Evolutionary conservation across 1,139 yeast species (phyloP).

Genomic region (Suzukiozyma palmioleophila): DNA sequence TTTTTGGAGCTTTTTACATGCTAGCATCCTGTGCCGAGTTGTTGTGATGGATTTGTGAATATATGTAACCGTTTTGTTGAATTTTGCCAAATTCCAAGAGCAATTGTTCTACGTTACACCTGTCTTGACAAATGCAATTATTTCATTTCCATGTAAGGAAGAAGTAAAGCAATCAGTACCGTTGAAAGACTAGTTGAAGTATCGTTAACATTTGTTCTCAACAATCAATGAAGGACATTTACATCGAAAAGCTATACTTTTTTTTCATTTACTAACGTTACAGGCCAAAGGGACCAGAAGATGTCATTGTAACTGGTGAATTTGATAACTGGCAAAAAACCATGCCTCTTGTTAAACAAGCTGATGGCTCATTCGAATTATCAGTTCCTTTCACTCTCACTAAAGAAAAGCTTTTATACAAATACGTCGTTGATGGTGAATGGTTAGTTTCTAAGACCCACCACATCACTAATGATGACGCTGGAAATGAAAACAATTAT

Average conservation of each 20-base stretch:
- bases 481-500: conserved; percentile 61
- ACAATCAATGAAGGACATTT: not conserved
- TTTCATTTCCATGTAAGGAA: not conserved
- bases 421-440: conserved; percentile 71
- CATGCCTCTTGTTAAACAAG: conserved; percentile 53
- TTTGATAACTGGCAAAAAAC: conserved; percentile 72
- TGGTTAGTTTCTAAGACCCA: conserved; percentile 54
- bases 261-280: conserved; percentile 7
- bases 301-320: conserved; percentile 71
- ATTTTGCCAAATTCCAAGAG: too few relatives aligned
- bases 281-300: conserved; percentile 75
- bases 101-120: too few relatives aligned
- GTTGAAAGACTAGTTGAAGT: too few relatives aligned
- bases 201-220: not conserved
- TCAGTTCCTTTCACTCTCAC: conserved; percentile 49
- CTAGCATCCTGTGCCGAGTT: too few relatives aligned
- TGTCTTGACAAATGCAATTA: too few relatives aligned
- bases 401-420: conserved; percentile 48
- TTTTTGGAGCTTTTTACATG: too few relatives aligned
- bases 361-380: conserved; percentile 57
- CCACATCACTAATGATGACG: conserved; percentile 40
- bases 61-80: too few relatives aligned
- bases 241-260: not conserved
- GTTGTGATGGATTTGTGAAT: too few relatives aligned
- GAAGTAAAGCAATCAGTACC: not conserved